Conservation (phyloP, 2,329 filamentous ascomycete genomes). For the Fusarium hostae region DNA sequence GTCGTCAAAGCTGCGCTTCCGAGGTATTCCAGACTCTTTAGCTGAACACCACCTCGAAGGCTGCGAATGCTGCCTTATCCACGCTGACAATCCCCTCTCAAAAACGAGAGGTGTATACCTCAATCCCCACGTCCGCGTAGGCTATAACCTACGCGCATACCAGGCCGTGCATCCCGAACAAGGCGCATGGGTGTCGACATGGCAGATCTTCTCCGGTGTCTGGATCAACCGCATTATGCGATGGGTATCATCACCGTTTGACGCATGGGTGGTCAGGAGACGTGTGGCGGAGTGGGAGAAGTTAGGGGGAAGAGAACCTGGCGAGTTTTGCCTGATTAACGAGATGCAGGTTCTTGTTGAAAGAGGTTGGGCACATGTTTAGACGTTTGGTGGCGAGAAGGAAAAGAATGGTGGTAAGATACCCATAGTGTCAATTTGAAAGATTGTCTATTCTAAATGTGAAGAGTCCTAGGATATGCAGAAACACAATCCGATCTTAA, state of each 20-base stretch:
- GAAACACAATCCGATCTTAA: neutral
- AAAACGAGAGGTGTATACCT: slow-evolving; percentile 68
- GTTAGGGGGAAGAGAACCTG: slow-evolving; percentile 55
- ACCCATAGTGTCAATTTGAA: slow-evolving; percentile 19
- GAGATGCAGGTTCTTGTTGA: slow-evolving; percentile 69
- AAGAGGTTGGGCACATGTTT: slow-evolving; percentile 67
- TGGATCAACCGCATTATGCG: slow-evolving; percentile 69
- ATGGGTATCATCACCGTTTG: slow-evolving; percentile 50
- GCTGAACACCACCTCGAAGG: slow-evolving; percentile 73
- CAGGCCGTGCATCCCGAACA: slow-evolving; percentile 55
- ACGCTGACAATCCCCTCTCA: slow-evolving; percentile 74
- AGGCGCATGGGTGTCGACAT: slow-evolving; percentile 59
- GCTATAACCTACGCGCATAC: slow-evolving; percentile 68
- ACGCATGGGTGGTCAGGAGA: slow-evolving; percentile 50
- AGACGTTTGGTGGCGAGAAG: neutral
- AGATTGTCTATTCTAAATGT: neutral
- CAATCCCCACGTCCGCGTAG: slow-evolving; percentile 76
- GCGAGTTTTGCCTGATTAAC: slow-evolving; percentile 65
- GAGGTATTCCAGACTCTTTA: slow-evolving; percentile 71
- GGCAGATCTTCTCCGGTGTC: slow-evolving; percentile 61
- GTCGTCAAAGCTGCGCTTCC: slow-evolving; percentile 64
- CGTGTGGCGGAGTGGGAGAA: slow-evolving; percentile 55
- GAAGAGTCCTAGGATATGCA: neutral
- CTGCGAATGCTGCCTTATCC: slow-evolving; percentile 83
- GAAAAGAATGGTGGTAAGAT: slow-evolving; percentile 11